phyloP scores from a whole-genome alignment of 495 filamentous ascomycete species.

The Jackrogersella multiformis region DNA sequence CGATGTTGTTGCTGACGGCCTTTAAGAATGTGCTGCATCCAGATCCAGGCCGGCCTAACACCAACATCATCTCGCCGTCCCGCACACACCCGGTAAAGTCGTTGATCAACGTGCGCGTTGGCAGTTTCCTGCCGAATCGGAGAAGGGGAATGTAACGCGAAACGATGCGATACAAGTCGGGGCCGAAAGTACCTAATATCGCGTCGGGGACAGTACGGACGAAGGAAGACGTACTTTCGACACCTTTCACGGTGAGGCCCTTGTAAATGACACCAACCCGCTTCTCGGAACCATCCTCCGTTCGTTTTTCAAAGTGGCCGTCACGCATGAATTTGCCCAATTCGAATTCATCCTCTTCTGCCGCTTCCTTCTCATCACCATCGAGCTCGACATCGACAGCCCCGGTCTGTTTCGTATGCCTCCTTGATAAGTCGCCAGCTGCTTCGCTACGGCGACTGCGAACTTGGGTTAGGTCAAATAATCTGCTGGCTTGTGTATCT shows the following conservation, averaged over 20 bases:
- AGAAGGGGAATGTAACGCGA: slow-evolving; percentile 71
- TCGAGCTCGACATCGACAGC: slow-evolving; percentile 57
- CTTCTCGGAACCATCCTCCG: slow-evolving; percentile 76
- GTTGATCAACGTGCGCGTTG: slow-evolving; percentile 70
- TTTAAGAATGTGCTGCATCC: slow-evolving; percentile 86
- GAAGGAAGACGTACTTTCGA: slow-evolving; percentile 71
- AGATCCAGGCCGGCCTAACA: slow-evolving; percentile 80
- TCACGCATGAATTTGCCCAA: slow-evolving; percentile 78
- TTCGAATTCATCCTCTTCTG: slow-evolving; percentile 68
- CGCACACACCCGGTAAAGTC: slow-evolving; percentile 82
- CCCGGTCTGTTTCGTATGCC: slow-evolving; percentile 23
- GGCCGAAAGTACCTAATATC: slow-evolving; percentile 83
- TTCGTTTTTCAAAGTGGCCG: slow-evolving; percentile 82
- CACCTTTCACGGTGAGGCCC: slow-evolving; percentile 78
- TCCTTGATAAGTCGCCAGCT: slow-evolving; percentile 18
- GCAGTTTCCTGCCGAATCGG: slow-evolving; percentile 50
- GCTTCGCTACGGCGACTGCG: slow-evolving; percentile 21
- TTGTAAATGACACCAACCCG: slow-evolving; percentile 87
- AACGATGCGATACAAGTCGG: slow-evolving; percentile 78
- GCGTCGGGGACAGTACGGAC: slow-evolving; percentile 81
- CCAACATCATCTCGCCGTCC: slow-evolving; percentile 84
- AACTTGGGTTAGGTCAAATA: slow-evolving; percentile 20
- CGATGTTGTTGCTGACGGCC: slow-evolving; percentile 76
- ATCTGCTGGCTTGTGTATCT: slow-evolving; percentile 44
- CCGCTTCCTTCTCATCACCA: slow-evolving; percentile 47